Evolutionary conservation across 108 stramenopile genomes (phyloP).

Genomic region (Nitzschia sp.): DNA sequence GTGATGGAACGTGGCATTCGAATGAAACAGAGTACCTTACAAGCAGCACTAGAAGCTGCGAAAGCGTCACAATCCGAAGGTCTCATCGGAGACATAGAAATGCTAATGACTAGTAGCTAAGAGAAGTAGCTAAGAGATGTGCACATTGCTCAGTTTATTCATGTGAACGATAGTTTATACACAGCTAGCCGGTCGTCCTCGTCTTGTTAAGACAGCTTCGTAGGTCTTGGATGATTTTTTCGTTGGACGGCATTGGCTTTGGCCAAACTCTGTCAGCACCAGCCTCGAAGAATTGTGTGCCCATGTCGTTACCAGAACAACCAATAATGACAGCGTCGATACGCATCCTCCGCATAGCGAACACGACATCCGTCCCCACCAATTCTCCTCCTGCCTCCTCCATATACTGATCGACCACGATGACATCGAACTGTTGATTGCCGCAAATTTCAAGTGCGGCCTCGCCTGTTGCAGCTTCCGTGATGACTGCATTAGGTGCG

Average conservation of each 20-base stretch:
- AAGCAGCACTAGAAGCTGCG: slow-evolving; percentile 8
- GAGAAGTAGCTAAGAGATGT: background rate
- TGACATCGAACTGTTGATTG: slow-evolving; percentile 49
- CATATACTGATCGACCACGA: slow-evolving; percentile 76
- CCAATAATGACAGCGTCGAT: slow-evolving; percentile 63
- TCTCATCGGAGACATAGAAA: slow-evolving; percentile 2
- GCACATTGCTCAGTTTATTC: no score
- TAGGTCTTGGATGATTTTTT: slow-evolving; percentile 46
- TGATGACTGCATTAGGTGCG: slow-evolving; percentile 56
- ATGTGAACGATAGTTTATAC: no score
- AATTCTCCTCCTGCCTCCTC: slow-evolving; percentile 62
- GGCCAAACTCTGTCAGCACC: slow-evolving; percentile 66
- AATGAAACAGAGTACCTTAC: background rate
- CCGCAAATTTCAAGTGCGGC: slow-evolving; percentile 58
- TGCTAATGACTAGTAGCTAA: background rate
- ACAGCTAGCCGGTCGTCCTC: no score
- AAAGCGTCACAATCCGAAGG: background rate
- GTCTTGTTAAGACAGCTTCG: slow-evolving; percentile 19
- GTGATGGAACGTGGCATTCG: slow-evolving; percentile 2
- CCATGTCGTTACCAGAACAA: slow-evolving; percentile 71
- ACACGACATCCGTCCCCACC: slow-evolving; percentile 69
- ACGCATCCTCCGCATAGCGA: slow-evolving; percentile 61
- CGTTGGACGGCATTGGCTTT: slow-evolving; percentile 64
- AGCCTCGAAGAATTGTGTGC: slow-evolving; percentile 52
- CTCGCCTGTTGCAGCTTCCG: slow-evolving; percentile 64